Evolutionary conservation across 192 early-diverging fungal genomes (phyloP).

Genomic region (Entomortierella lignicola): DNA sequence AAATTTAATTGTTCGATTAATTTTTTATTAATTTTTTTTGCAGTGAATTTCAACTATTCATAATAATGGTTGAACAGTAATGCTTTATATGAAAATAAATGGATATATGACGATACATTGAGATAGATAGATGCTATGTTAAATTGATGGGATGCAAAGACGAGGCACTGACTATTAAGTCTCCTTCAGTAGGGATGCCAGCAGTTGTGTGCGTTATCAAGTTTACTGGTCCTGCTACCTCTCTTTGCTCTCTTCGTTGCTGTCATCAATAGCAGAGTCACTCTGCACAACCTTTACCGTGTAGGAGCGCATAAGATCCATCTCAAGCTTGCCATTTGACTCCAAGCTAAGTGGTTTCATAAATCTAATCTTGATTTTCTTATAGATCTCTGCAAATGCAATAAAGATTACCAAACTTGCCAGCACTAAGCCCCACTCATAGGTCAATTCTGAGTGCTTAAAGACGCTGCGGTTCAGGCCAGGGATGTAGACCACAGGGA

Average conservation of each 20-base stretch:
- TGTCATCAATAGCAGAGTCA: slow-evolving; percentile 11
- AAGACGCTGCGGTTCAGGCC: slow-evolving; percentile 52
- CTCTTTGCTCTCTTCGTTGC: not conserved
- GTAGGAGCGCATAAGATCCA: slow-evolving; percentile 37
- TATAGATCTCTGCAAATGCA: slow-evolving; percentile 42
- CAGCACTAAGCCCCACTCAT: slow-evolving; percentile 39
- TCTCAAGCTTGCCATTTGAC: slow-evolving; percentile 12
- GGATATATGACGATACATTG: too few species aligned
- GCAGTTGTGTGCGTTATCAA: not conserved
- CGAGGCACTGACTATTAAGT: not conserved
- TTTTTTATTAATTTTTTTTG: not conserved
- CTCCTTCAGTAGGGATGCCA: not conserved
- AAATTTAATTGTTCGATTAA: not conserved
- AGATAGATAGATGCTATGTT: not conserved
- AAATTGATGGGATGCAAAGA: not conserved
- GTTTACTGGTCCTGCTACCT: slow-evolving; percentile 4
- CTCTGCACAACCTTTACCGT: slow-evolving; percentile 7
- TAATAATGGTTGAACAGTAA: too few species aligned
- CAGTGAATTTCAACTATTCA: too few species aligned
- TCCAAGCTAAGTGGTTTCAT: slow-evolving; percentile 31
- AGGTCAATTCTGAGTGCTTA: slow-evolving; percentile 30
- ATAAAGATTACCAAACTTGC: slow-evolving; percentile 34
- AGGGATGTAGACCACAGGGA: slow-evolving; percentile 40
- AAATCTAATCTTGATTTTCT: slow-evolving; percentile 26
- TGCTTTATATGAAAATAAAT: too few species aligned